Base-by-base conservation (phyloP, 176 grass and related monocot species). In the Phragmites australis region DNA sequence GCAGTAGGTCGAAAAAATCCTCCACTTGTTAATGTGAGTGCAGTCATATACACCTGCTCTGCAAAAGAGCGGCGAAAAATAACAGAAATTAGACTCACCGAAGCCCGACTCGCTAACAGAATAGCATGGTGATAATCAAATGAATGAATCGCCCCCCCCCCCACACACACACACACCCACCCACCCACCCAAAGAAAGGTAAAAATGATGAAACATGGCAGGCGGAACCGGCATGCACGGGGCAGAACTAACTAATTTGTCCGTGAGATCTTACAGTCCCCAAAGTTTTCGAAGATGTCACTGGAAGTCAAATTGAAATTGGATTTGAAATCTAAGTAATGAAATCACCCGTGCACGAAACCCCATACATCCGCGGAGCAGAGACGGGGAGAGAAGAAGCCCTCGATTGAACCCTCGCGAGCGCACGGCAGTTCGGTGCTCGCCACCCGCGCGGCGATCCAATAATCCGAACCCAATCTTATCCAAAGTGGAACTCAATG, bases 171-270 rank as follows among this genome's bases (percentile, higher is more conserved):
- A n/a, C n/a, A n/a, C n/a, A n/a, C n/a, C n/a, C n/a, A n/a, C n/a
- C n/a, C n/a, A n/a, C n/a, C n/a, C n/a, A n/a, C n/a, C n/a, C n/a
- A n/a, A n/a, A 40, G 11, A 50, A 17, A 1, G 26, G 11, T 1
- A 47, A 47, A 32, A 2, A n/a, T 14, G 25, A 17, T 15, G 12
- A 34, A 23, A 1, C 11, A 55, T 27, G 49, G 0, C 5, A 40
- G 8, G 77, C 47, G 21, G 63, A 50, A 61, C 27, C 42, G 29
- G 57, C 77, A 80, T 68, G 74, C 63, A n/a, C n/a, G 53, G n/a
- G 62, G 12, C 60, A 25, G 47, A 8, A 74, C 9, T 27, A 68
- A 55, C 46, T 27, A 69, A 68, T 67, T 55, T 17, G 39, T 1
- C 37, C 9, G 15, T 49, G 43, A 71, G 64, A 57, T 55, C 49